Conservation (phyloP, 306 rosid species). For the Dryas alaskensis region DNA sequence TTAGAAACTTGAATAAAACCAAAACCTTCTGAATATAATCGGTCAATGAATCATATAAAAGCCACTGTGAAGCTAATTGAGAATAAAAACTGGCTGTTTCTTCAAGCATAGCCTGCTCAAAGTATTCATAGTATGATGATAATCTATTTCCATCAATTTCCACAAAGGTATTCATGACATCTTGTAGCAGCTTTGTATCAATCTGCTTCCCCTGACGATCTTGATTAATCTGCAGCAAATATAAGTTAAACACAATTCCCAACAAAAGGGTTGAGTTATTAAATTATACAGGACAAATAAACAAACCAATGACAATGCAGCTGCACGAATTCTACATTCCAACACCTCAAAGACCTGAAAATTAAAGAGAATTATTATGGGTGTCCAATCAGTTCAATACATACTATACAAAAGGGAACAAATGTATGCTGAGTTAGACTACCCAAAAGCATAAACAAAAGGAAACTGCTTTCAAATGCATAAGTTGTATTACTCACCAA, state of each 20-base stretch:
- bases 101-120: slow-evolving; percentile 8
- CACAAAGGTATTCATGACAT: slow-evolving; percentile 2
- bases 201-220: slow-evolving; percentile 3
- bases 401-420: background rate
- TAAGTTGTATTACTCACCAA: background rate
- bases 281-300: background rate
- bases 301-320: slow-evolving; percentile 6
- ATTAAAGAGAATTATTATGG: background rate
- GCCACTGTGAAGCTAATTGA: slow-evolving; percentile 11
- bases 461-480: background rate
- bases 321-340: slow-evolving; percentile 2
- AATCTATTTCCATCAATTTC: background rate
- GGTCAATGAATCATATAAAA: background rate
- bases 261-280: background rate
- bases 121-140: background rate
- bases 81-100: background rate
- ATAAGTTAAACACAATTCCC: background rate
- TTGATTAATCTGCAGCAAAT: slow-evolving; percentile 5
- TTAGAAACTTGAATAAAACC: background rate
- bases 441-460: background rate
- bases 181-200: slow-evolving; percentile 2
- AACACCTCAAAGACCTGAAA: slow-evolving; percentile 8
- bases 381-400: background rate
- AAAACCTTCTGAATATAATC: slow-evolving; percentile 10
- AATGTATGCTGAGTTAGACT: background rate